A percentile compares a stretch with the other conserved stretches of the same genome.
These are phyloP conservation scores for Rugosomyces carneus DNA, from an alignment of 1,284 basidiomycete species.

Conservation along the genomic window DNA sequence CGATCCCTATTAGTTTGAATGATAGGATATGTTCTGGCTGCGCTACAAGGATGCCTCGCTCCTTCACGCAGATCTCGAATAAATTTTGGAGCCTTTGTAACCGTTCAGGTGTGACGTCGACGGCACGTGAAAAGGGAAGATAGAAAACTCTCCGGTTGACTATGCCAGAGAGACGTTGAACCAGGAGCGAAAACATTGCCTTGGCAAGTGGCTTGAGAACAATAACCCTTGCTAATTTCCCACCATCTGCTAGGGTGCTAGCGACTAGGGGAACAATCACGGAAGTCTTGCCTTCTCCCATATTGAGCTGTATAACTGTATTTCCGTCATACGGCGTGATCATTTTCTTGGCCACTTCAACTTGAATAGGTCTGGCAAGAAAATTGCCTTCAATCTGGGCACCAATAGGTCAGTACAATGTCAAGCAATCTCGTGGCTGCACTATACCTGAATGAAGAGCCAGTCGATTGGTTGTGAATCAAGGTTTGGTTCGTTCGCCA, in stretches of 20 bases:
- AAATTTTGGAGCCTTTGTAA: conserved; percentile 23
- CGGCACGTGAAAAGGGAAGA: conserved; percentile 42
- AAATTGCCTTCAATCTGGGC: conserved; percentile 41
- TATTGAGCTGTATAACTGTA: conserved; percentile 46
- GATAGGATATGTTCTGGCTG: conserved; percentile 53
- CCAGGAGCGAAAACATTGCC: conserved; percentile 43
- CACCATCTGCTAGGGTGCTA: conserved; percentile 34
- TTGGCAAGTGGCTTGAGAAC: conserved; percentile 34
- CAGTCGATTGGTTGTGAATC: conserved; percentile 31
- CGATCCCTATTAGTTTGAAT: conserved; percentile 38
- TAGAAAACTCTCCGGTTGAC: conserved; percentile 41
- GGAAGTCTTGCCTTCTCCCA: conserved; percentile 55
- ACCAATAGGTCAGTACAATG: not conserved
- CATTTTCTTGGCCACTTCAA: conserved; percentile 40
- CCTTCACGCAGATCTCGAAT: conserved; percentile 31
- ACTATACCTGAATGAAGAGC: conserved; percentile 37
- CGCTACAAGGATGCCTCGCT: conserved; percentile 37
- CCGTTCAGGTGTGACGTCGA: conserved; percentile 18
- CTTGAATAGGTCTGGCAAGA: conserved; percentile 34
- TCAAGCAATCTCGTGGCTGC: conserved; percentile 12
- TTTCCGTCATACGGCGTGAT: conserved; percentile 33
- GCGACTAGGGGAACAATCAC: conserved; percentile 44
- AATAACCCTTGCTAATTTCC: conserved; percentile 39
- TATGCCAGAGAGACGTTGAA: conserved; percentile 36
- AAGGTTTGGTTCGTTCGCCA: conserved; percentile 21